Evolutionary conservation across 495 filamentous ascomycete genomes (phyloP), one percentile per base, ranked within the genome.

Genomic region (Hapsidospora chrysogenum): DNA sequence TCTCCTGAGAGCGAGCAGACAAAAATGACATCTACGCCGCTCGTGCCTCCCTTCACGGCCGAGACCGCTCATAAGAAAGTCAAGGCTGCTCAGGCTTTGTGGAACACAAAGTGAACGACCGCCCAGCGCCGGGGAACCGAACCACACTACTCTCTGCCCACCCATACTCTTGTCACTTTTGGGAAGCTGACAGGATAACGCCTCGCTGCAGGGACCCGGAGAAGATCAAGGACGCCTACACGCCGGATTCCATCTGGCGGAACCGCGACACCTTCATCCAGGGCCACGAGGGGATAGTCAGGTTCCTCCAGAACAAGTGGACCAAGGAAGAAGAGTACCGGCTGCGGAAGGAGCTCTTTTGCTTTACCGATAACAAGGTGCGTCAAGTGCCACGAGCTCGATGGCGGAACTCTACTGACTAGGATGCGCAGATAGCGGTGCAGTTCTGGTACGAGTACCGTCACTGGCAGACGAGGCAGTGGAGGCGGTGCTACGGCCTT

Each of bases 381-480:
- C n/a, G n/a, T n/a, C n/a, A n/a, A n/a, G n/a, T 45, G 58, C 72
- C n/a, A n/a, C n/a, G 53, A 30, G 45, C 43, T 18, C 14, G 15
- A 3, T 9, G 15, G 17, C 9, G 19, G 22, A 16, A 21, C 33
- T 10, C 6, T 13, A 5, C 10, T 3, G n/a, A 38, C 67, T n/a
- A n/a, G n/a, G n/a, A n/a, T n/a, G n/a, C n/a, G n/a, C n/a, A n/a
- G 56, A 92, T 87, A 45, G 82, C 80, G 1, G 83, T 89, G 27
- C 80, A 92, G 54, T 92, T 92, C 53, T 92, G 84, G 84, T 92
- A 92, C 41, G 85, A 93, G 53, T 92, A 72, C 56, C n/a, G n/a
- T n/a, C 68, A 74, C 36, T 83, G 92, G 46, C 55, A 52, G 4
- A 40, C 65, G 1, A 78, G 83, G 47, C 76, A 80, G 46, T 95